Base-by-base conservation (phyloP, 305 asterid species). In the Coffea humblotiana region DNA sequence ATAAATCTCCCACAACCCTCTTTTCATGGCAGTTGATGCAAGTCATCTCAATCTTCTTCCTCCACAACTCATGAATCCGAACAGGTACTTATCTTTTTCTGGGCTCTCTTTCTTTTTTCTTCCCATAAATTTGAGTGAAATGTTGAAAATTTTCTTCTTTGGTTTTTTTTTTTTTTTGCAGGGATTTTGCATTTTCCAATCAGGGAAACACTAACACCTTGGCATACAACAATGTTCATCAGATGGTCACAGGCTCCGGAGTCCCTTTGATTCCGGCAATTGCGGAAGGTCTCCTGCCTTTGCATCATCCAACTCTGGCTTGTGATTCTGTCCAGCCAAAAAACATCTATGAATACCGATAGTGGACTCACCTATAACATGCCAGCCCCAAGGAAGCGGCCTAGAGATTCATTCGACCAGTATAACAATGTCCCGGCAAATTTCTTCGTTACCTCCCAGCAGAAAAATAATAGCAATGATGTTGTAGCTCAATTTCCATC, bases 21-120 rank as follows among this genome's bases (percentile, higher is more conserved):
- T 64, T 76, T 45, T 49, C 45, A 93, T 93, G 97, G 92, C 97
- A 2, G 89, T 91, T 81, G 97, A 90, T 81, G 91, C 97, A 27
- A 88, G 80, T 83, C 91, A 88, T 85, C 86, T 84, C 80, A 84
- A 89, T 84, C 90, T 82, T 45, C 85, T 89, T 10, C 80, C 90
- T 27, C 72, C 87, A 0, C 93, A 89, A 37, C 85, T 88, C 90
- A 74, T 87, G 13, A 70, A 64, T 19, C 87, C 75, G 27, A 82
- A 84, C 82, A 85, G 92, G 93, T 89, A 75, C 60, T 13, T 45
- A 16, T 16, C 16, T 40, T 67, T 14, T 64, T 63, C 8, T 47
- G 18, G 3, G 0, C 14, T 80, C 16, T 67, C n/a, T 8, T 29
- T 45, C 51, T 45, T 6, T 4, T 66, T 49, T 32, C 49, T 58